phyloP scores from a whole-genome alignment of 1,284 basidiomycete genomes.

The Amylostereum areolatum region DNA sequence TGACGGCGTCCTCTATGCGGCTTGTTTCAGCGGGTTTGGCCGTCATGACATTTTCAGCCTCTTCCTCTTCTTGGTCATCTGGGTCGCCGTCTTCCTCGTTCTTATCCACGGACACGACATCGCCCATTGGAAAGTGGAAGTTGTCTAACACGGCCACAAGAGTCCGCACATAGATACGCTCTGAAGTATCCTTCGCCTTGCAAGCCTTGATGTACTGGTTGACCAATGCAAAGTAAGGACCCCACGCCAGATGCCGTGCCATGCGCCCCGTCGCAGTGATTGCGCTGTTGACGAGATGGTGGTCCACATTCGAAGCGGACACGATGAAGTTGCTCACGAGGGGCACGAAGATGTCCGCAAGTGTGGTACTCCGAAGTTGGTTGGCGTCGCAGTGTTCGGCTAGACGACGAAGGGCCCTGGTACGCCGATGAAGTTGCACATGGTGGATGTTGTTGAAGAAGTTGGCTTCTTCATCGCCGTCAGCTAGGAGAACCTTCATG shows the following conservation, averaged over 20 bases:
- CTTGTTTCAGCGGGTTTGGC: slow-evolving; percentile 24
- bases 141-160: slow-evolving; percentile 85
- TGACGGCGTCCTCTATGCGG: slow-evolving; percentile 74
- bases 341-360: slow-evolving; percentile 85
- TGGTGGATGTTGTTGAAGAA: slow-evolving; percentile 98
- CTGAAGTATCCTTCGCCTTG: slow-evolving; percentile 65
- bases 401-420: slow-evolving; percentile 82
- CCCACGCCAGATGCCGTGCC: slow-evolving; percentile 76
- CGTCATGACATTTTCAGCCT: slow-evolving; percentile 15
- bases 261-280: slow-evolving; percentile 75
- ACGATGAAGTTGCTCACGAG: slow-evolving; percentile 81
- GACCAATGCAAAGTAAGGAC: slow-evolving; percentile 77
- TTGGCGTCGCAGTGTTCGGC: slow-evolving; percentile 77
- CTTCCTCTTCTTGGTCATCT: slow-evolving; percentile 24
- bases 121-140: slow-evolving; percentile 87
- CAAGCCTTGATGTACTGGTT: slow-evolving; percentile 80
- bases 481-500: slow-evolving; percentile 79
- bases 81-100: slow-evolving; percentile 22
- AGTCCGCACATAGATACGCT: slow-evolving; percentile 83
- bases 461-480: slow-evolving; percentile 91
- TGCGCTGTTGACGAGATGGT: slow-evolving; percentile 90
- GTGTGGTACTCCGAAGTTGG: slow-evolving; percentile 63
- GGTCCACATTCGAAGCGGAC: slow-evolving; percentile 70
- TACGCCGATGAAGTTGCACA: slow-evolving; percentile 89
- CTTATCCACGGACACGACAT: slow-evolving; percentile 25